Conservation (phyloP, 345 rosid genomes). For the Euphorbia pulcherrima region DNA sequence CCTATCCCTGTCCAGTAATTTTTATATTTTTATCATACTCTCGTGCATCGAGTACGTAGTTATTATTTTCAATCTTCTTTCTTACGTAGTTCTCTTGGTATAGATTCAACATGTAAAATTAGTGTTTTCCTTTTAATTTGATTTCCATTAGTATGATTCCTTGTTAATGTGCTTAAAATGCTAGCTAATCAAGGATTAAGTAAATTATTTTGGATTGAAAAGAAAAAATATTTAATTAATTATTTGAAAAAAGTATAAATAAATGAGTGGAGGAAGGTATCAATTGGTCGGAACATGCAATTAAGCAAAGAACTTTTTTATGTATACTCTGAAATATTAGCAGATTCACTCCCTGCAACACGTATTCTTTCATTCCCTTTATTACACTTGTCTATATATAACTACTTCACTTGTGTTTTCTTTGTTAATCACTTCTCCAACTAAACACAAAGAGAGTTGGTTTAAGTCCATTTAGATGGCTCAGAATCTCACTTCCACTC, state of each 20-base stretch:
- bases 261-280: conserved; percentile 12
- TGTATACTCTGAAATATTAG: background rate
- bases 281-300: background rate
- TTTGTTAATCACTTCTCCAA: background rate
- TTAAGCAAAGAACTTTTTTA: conserved; percentile 21
- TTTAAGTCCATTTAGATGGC: conserved; percentile 13
- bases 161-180: too few species aligned
- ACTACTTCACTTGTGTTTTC: background rate
- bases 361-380: conserved; percentile 13
- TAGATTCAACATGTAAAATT: too few species aligned
- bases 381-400: conserved; percentile 1
- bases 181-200: too few species aligned
- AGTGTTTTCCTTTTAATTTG: too few species aligned
- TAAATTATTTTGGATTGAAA: too few species aligned
- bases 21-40: too few species aligned
- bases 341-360: conserved; percentile 10
- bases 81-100: too few species aligned
- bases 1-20: too few species aligned
- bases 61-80: too few species aligned
- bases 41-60: too few species aligned
- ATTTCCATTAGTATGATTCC: too few species aligned
- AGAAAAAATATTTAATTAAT: background rate
- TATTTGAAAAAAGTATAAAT: background rate
- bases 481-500: background rate
- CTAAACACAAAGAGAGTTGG: background rate